Percentiles rank a stretch among this genome's conserved stretches.
Conservation (phyloP, 2,329 filamentous ascomycete genomes). For the Phyllosticta paracitricarpa region DNA sequence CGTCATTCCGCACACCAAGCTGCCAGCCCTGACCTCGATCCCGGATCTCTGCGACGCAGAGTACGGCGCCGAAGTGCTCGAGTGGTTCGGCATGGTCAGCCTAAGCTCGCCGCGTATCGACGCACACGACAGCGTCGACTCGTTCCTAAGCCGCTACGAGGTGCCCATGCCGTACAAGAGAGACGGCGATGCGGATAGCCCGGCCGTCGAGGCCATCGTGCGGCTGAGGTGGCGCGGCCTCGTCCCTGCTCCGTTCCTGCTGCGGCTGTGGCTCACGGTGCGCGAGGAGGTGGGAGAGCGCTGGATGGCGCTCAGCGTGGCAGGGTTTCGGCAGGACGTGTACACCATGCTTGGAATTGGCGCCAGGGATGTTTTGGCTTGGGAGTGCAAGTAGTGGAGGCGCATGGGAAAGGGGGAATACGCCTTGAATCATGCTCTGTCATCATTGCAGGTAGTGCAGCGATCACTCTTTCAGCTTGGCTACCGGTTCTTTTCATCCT, state of each 20-base stretch:
- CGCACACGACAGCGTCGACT: conserved; percentile 50
- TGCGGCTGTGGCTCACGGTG: conserved; percentile 19
- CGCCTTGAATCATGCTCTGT: background rate
- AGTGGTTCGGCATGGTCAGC: conserved; percentile 63
- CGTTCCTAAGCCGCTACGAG: conserved; percentile 59
- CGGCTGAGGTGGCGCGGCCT: conserved; percentile 36
- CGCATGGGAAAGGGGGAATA: no score
- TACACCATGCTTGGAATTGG: conserved; percentile 25
- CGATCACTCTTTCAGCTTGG: background rate
- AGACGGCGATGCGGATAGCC: conserved; percentile 1
- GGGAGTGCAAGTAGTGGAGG: conserved; percentile 19
- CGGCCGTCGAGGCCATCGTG: conserved; percentile 19
- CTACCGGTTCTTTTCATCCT: background rate
- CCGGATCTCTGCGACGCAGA: conserved; percentile 44
- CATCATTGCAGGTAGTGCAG: background rate
- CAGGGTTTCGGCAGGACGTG: conserved; percentile 21
- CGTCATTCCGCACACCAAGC: conserved; percentile 19
- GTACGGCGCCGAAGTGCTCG: conserved; percentile 56
- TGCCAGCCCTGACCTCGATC: conserved; percentile 18
- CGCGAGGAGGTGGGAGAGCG: conserved; percentile 16
- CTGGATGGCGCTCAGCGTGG: conserved; percentile 25
- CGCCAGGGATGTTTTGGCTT: conserved; percentile 22
- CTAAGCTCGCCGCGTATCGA: conserved; percentile 56
- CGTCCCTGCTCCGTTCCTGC: conserved; percentile 26
- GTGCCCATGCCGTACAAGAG: conserved; percentile 37